Evolutionary conservation across 116 monocot genomes (phyloP), one percentile per base, ranked within the genome.

Genomic region (Papilionanthe hybrid): DNA sequence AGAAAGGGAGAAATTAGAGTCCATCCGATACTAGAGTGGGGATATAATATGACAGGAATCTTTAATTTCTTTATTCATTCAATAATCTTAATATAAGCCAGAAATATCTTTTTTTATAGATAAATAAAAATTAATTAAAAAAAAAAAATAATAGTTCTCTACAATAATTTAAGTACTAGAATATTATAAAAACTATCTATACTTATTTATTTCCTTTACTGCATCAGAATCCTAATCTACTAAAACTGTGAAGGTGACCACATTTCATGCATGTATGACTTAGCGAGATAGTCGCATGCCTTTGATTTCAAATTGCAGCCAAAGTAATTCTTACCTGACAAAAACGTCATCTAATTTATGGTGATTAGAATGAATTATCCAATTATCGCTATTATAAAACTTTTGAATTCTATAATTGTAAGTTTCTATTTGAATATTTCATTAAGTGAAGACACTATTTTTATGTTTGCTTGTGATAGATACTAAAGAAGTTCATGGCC

Each of bases 31-130:
- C 9, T 5, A 58, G 58, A 9, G 58, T n/a, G 4, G 5, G 58
- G 58, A n/a, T n/a, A 58, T 2, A 58, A 22, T 58, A n/a, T 5
- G 20, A n/a, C 2, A 15, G 50, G 50, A 58, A 58, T 22, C 58
- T 58, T 58, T 22, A 58, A 58, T 58, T 58, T 58, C 20, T 58
- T 58, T n/a, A 58, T n/a, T 58, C 58, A 58, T 58, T 58, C 22
- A 58, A 8, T 22, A 9, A 22, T 49, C n/a, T 8, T 58, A 58
- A n/a, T 58, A 5, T 58, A 49, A 49, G 50, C 50, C 50, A 49
- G 10, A 49, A 49, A 9, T 47, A 7, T 49, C 50, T 12, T 49
- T 12, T 63, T 49, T 13, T 49, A 12, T 49, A 49, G 10, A 49
- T 1, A 49, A 2, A n/a, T 58, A 22, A 58, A 5, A 4, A 5